phyloP scores from a whole-genome alignment of 2,329 filamentous ascomycete species.

The Biscogniauxia marginata region DNA sequence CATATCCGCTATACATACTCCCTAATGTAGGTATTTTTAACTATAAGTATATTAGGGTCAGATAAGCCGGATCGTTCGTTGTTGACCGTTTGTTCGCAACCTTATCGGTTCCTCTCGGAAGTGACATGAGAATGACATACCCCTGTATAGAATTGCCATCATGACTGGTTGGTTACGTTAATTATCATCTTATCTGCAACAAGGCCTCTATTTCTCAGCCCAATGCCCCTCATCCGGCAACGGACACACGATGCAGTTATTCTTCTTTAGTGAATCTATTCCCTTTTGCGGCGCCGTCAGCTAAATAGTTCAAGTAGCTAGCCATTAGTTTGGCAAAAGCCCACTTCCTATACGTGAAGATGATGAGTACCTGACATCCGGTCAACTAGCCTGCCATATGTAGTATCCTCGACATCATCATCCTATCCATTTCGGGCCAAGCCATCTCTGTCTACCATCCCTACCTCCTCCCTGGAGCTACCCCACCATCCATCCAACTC shows the following conservation, averaged over 20 bases:
- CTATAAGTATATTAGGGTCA: not conserved
- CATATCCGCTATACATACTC: not conserved
- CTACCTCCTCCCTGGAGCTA: not conserved
- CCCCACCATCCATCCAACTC: not conserved
- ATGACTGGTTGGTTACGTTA: not conserved
- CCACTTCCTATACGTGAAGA: not conserved
- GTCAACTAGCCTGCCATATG: no score
- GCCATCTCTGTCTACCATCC: not conserved
- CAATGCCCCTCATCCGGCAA: not conserved
- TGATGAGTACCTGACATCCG: no score
- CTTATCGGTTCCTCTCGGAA: not conserved
- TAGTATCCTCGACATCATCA: not conserved
- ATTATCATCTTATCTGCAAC: not conserved
- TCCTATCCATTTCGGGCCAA: no score
- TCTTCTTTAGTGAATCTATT: not conserved
- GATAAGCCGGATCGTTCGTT: not conserved
- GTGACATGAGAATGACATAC: not conserved
- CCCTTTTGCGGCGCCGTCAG: not conserved
- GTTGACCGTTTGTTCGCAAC: not conserved
- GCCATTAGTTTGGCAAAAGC: not conserved
- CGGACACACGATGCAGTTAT: not conserved
- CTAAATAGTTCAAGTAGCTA: not conserved
- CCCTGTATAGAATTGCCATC: not conserved
- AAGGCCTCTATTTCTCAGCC: not conserved
- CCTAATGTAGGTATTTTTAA: no score